A percentile compares a stretch with the other conserved stretches of the same genome.
These are phyloP conservation scores for Eimeria falciformis DNA, from an alignment of 169 alveolate species.

Conservation along the genomic window DNA sequence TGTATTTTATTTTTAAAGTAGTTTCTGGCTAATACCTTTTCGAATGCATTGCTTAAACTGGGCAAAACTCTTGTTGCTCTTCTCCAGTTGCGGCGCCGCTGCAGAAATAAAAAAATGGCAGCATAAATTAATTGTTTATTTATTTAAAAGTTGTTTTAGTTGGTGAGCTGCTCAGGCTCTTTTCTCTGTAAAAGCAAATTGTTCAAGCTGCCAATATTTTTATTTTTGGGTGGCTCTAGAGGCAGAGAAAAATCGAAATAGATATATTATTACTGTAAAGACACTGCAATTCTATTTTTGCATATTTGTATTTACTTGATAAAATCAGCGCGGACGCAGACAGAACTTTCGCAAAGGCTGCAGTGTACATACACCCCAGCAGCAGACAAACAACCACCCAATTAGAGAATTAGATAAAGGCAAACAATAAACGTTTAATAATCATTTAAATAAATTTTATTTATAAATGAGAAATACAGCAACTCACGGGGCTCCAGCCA, in stretches of 20 bases:
- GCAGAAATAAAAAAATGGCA: background rate
- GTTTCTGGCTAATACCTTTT: background rate
- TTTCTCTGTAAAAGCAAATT: no score
- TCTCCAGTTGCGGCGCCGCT: background rate
- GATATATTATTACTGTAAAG: background rate
- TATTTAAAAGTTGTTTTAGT: no score
- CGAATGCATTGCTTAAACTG: background rate
- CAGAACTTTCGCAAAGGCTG: constrained; percentile 39
- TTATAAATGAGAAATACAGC: background rate
- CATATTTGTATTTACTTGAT: background rate
- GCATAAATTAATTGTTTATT: background rate
- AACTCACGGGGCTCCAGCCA: constrained; percentile 34
- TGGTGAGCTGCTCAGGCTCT: no score
- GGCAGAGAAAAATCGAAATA: no score
- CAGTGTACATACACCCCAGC: no score
- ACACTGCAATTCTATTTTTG: background rate
- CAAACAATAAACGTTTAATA: background rate
- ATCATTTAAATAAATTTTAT: background rate
- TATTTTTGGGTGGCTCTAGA: no score
- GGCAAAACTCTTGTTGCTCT: background rate
- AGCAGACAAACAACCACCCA: no score
- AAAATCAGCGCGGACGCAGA: background rate
- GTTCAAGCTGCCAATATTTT: no score
- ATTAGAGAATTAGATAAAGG: background rate
- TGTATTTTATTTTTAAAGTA: background rate